These are phyloP conservation scores for Calonectria pauciramosa DNA, from an alignment of 2,329 filamentous ascomycete genomes.

Conservation along the genomic window DNA sequence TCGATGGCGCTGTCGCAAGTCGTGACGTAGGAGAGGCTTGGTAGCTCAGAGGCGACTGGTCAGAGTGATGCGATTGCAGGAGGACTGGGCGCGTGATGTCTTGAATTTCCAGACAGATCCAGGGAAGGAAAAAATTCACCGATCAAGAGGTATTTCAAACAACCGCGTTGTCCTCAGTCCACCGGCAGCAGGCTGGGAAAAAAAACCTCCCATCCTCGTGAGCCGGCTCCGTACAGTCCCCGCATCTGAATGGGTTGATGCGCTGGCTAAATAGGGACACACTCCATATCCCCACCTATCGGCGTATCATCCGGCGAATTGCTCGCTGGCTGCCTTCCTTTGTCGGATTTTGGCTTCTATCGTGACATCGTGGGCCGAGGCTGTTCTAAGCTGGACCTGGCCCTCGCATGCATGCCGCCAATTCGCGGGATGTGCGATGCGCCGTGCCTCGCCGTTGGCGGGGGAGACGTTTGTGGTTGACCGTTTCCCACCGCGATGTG, in stretches of 20 bases:
- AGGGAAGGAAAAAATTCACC: not conserved
- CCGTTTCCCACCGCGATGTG: not conserved
- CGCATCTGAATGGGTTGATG: constrained; percentile 16
- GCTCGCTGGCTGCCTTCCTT: constrained; percentile 26
- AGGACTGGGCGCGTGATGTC: not conserved
- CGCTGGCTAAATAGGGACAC: constrained; percentile 30
- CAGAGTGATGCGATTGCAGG: not conserved
- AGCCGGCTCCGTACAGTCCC: constrained; percentile 4
- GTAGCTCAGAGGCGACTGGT: not conserved
- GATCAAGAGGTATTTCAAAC: not conserved
- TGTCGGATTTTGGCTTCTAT: constrained; percentile 5
- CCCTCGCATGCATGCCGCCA: not conserved
- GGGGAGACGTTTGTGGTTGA: not conserved
- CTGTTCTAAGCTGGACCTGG: not conserved
- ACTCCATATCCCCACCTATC: constrained; percentile 45
- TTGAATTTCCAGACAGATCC: not conserved
- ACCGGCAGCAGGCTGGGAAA: not conserved
- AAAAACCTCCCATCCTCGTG: constrained; percentile 13
- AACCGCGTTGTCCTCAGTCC: constrained; percentile 9
- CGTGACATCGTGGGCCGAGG: constrained; percentile 9
- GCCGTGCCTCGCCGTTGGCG: not conserved
- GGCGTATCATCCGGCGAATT: constrained; percentile 31
- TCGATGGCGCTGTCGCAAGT: constrained; percentile 36
- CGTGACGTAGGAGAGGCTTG: not conserved
- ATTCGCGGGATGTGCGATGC: not conserved